These are phyloP conservation scores for Alternaria atra DNA, from an alignment of 2,329 filamentous ascomycete species.

Conservation along the genomic window DNA sequence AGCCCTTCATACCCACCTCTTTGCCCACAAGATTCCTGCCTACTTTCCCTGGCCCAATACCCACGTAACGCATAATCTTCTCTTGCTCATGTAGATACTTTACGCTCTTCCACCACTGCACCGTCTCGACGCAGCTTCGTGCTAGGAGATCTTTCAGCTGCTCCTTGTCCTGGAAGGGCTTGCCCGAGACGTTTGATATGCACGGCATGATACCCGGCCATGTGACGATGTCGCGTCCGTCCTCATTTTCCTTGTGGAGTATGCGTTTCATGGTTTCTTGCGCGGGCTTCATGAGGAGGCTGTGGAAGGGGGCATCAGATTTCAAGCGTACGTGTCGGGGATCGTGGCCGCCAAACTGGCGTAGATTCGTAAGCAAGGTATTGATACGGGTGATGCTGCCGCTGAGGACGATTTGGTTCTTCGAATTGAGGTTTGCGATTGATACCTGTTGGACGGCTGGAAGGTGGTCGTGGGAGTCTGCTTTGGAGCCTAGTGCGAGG, in stretches of 20 bases:
- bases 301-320: conserved; percentile 90
- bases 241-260: conserved; percentile 66
- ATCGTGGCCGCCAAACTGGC: conserved; percentile 91
- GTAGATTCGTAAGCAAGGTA: conserved; percentile 81
- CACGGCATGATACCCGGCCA: conserved; percentile 81
- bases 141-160: conserved; percentile 83
- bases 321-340: conserved; percentile 86
- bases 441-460: conserved; percentile 85
- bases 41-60: conserved; percentile 92
- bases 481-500: conserved; percentile 73
- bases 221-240: conserved; percentile 71
- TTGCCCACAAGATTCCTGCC: conserved; percentile 93
- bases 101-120: conserved; percentile 94
- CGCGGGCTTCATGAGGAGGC: conserved; percentile 88
- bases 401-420: conserved; percentile 94
- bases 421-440: conserved; percentile 94
- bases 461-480: conserved; percentile 71
- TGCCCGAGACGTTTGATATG: conserved; percentile 84
- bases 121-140: conserved; percentile 86
- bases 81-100: conserved; percentile 85
- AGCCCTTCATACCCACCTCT: conserved; percentile 88
- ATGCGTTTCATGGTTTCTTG: conserved; percentile 75
- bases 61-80: conserved; percentile 84
- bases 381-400: conserved; percentile 85
- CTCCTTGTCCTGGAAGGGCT: conserved; percentile 76